Percentiles rank a stretch among this genome's conserved stretches.
These are phyloP conservation scores for Fallopia convolvulus DNA, from an alignment of 148 eudicot species.

Conservation along the genomic window DNA sequence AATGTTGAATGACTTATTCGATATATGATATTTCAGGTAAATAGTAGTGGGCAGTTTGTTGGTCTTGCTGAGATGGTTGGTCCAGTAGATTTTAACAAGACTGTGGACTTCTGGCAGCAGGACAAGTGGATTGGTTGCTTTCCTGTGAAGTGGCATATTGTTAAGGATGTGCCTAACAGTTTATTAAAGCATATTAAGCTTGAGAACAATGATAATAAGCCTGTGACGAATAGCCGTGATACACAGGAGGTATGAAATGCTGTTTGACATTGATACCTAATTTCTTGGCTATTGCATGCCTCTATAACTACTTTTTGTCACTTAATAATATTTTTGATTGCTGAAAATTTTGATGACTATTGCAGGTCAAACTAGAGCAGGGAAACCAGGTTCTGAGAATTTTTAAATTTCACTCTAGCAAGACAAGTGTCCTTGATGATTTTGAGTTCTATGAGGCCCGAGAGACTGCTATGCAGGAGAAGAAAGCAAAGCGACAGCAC, in stretches of 20 bases:
- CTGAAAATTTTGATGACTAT: neutral
- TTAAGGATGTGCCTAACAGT: constrained; percentile 79
- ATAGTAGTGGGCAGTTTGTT: constrained; percentile 81
- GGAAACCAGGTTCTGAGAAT: constrained; percentile 37
- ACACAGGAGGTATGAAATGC: constrained; percentile 64
- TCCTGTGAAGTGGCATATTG: constrained; percentile 83
- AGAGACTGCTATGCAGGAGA: constrained; percentile 37
- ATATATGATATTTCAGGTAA: constrained; percentile 33
- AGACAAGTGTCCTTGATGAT: constrained; percentile 48
- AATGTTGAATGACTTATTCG: neutral
- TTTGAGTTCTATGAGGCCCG: constrained; percentile 50
- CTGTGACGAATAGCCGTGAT: constrained; percentile 78
- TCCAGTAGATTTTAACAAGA: constrained; percentile 65
- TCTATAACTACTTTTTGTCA: neutral
- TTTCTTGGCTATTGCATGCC: too few relatives aligned
- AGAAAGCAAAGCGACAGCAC: constrained; percentile 39
- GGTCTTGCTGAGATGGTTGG: constrained; percentile 85
- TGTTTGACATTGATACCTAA: neutral
- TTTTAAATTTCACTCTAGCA: constrained; percentile 39
- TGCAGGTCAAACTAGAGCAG: constrained; percentile 52
- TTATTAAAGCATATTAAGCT: constrained; percentile 63
- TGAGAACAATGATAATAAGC: constrained; percentile 78
- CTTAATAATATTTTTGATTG: neutral
- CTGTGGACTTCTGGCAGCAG: constrained; percentile 77
- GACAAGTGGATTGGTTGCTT: constrained; percentile 83